Conservation (phyloP, 371 early-diverging fungal genomes). For the Dipsacomyces acuminosporus region DNA sequence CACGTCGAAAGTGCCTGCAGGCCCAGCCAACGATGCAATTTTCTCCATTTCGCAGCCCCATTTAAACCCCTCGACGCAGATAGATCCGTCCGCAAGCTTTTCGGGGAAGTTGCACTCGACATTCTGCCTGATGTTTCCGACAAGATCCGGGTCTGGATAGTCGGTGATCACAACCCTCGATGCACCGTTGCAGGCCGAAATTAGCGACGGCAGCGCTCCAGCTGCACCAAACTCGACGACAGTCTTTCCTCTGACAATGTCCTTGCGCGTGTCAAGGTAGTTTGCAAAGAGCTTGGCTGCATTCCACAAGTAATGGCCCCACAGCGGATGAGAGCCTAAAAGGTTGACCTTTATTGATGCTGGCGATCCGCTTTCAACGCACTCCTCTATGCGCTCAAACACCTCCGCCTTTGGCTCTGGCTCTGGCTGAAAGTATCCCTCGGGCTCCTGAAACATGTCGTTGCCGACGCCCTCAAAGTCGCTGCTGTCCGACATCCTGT, state of each 20-base stretch:
- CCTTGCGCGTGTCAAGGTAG: conserved; percentile 64
- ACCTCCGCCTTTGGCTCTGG: conserved; percentile 21
- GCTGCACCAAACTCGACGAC: conserved; percentile 91
- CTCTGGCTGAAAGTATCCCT: conserved; percentile 21
- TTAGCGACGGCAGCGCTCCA: conserved; percentile 80
- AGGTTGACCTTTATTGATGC: conserved; percentile 54
- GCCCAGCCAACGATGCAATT: conserved; percentile 49
- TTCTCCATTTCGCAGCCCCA: conserved; percentile 74
- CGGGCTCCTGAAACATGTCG: conserved; percentile 40
- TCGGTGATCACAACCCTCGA: conserved; percentile 78
- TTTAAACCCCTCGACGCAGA: conserved; percentile 63
- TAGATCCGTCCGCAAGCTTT: conserved; percentile 9
- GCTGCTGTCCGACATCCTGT: conserved; percentile 2
- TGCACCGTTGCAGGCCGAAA: conserved; percentile 71
- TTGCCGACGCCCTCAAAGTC: conserved; percentile 14
- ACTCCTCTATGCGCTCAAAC: conserved; percentile 23
- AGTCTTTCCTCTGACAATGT: conserved; percentile 53
- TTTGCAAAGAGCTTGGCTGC: conserved; percentile 77
- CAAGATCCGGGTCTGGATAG: conserved; percentile 78
- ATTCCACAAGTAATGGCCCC: conserved; percentile 92
- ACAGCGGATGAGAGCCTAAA: conserved; percentile 76
- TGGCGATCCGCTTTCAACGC: conserved; percentile 3
- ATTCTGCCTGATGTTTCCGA: conserved; percentile 72
- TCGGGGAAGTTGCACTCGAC: conserved; percentile 51
- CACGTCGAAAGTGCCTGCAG: conserved; percentile 58